Evolutionary conservation across 202 grass and related monocot species (phyloP), one percentile per base, ranked within the genome.

Genomic region (Schoenoplectus tabernaemontani): DNA sequence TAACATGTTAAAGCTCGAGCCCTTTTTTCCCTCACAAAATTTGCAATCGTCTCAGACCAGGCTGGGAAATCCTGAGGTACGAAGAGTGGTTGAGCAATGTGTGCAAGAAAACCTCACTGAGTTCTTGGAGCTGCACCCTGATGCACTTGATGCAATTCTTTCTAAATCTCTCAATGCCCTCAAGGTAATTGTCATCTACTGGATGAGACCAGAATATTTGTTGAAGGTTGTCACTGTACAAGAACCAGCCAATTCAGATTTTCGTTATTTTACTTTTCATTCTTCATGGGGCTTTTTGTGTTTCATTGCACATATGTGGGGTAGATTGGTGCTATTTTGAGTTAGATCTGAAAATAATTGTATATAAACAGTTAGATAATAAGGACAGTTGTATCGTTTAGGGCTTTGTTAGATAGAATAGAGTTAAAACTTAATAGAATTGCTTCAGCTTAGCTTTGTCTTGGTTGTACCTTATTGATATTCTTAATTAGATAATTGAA

Each of bases 1-100:
- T 13, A 71, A 70, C 16, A 1, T 75, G 1, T 54, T 69, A 69
- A 75, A 75, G 47, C 48, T 51, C 53, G 19, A 71, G 53, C 33
- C 15, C 20, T 33, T 32, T 74, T 36, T 75, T n/a, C n/a, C 38
- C 70, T 75, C 16, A 75, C 24, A 75, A 50, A 59, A 28, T 60
- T 79, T 60, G 23, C 36, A 44, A 62, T 85, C 81, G 67, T 26
- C 56, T 48, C 80, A 98, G 95, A 98, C 95, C 51, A 92, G 95
- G 78, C 75, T 98, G 83, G 95, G 95, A 68, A 98, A 98, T 89
- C 91, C 95, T 82, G 95, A 98, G 90, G 95, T 98, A 50, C 78
- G 95, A 81, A 94, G 42, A 87, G 81, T 98, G 70, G 95, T 98
- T 61, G 95, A 98, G 36, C 91, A 95, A 38, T 92, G 88, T 84